Percentiles rank a stretch among this genome's conserved stretches.
Conservation (phyloP, 2,329 filamentous ascomycete species). For the Microdochium bolleyi region DNA sequence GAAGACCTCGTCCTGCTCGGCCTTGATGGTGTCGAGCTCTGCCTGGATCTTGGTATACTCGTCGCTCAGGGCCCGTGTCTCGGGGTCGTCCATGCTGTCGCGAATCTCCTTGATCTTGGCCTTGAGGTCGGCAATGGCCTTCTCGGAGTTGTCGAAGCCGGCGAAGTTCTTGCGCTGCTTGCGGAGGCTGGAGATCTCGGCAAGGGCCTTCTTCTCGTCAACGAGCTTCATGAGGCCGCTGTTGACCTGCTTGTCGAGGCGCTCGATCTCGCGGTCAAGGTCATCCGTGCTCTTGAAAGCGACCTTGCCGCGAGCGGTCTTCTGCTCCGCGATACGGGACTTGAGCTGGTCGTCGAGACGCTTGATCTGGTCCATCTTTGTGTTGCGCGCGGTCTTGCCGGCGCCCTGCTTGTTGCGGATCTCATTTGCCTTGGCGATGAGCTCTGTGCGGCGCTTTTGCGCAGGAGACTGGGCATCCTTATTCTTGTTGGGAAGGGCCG, state of each 20-base stretch:
- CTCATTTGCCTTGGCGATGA: conserved; percentile 71
- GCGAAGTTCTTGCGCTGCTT: conserved; percentile 90
- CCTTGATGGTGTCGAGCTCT: conserved; percentile 85
- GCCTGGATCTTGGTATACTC: conserved; percentile 78
- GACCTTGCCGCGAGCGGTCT: conserved; percentile 72
- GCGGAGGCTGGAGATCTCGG: conserved; percentile 73
- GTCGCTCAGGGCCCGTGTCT: conserved; percentile 80
- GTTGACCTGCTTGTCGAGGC: conserved; percentile 79
- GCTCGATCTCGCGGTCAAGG: conserved; percentile 73
- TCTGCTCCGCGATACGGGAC: conserved; percentile 77
- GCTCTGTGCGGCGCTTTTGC: conserved; percentile 77
- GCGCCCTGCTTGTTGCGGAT: conserved; percentile 83
- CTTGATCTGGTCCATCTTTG: conserved; percentile 85
- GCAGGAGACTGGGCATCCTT: conserved; percentile 74
- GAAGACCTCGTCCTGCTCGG: conserved; percentile 83
- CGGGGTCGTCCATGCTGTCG: conserved; percentile 85
- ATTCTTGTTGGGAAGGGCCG: conserved; percentile 63
- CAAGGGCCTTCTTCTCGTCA: conserved; percentile 90
- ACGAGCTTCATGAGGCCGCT: conserved; percentile 89
- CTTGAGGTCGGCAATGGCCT: conserved; percentile 82
- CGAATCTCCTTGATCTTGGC: conserved; percentile 82
- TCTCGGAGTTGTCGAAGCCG: conserved; percentile 76
- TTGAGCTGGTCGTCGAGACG: conserved; percentile 84
- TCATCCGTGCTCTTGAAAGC: conserved; percentile 84
- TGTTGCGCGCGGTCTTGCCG: conserved; percentile 73